Conservation (phyloP, 306 rosid genomes). For the Pyrus betulifolia region DNA sequence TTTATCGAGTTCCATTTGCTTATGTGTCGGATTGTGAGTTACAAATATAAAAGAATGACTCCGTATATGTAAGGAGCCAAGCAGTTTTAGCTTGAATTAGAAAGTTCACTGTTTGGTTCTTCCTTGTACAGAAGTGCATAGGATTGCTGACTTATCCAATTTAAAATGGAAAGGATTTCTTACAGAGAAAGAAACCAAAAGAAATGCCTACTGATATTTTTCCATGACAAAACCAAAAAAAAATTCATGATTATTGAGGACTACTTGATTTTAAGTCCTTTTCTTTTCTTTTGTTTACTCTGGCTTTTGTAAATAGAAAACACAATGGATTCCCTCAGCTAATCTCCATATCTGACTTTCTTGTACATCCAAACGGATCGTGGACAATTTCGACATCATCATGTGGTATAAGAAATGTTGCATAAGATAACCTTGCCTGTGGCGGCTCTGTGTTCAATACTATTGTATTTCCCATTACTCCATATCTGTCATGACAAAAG, state of each 20-base stretch:
- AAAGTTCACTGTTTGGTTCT: not conserved
- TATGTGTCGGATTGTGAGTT: too few species aligned
- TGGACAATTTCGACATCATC: constrained; percentile 27
- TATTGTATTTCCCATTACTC: constrained; percentile 47
- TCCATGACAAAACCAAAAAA: not conserved
- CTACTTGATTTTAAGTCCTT: not conserved
- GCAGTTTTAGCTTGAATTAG: not conserved
- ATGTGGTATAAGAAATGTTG: constrained; percentile 19
- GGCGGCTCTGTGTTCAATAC: constrained; percentile 35
- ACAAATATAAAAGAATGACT: too few species aligned
- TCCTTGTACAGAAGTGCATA: too few species aligned
- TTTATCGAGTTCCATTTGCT: too few species aligned
- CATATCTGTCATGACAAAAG: constrained; percentile 18
- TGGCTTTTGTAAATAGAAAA: not conserved
- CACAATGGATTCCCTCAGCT: constrained; percentile 24
- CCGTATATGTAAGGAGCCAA: too few species aligned
- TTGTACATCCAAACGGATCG: constrained; percentile 25
- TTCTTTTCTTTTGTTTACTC: not conserved
- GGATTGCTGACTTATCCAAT: too few species aligned
- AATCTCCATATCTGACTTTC: constrained; percentile 35
- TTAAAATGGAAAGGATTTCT: not conserved
- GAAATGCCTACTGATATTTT: not conserved
- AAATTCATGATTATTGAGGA: not conserved
- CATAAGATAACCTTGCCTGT: constrained; percentile 24
- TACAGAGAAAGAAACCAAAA: not conserved